Base-by-base conservation (phyloP, 768 basidiomycete genomes). In the Tylopilus felleus region DNA sequence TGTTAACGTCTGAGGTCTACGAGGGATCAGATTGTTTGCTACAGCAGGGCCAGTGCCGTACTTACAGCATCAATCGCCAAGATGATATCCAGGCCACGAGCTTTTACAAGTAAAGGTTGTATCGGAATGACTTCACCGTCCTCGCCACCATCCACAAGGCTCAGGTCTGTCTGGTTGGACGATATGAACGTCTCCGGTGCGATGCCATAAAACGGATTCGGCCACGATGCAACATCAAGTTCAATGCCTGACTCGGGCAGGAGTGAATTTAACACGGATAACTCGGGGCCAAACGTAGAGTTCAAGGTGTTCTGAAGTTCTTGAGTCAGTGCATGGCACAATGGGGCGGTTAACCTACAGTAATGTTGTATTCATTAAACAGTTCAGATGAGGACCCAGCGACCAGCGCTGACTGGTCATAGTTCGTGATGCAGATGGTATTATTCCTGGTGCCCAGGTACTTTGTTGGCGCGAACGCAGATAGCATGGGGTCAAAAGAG, bases 21-120 rank as follows among this genome's bases (percentile, higher is more conserved):
- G 19, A 10, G 12, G 12, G 7, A 25, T 58, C 5, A 41, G 17
- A 35, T 21, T 1, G 39, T 14, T 13, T 5, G 13, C 1, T 2
- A 31, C 5, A 19, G 64, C 16, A 43, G 6, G 10, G 0, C 1
- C 8, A 41, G 17, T 2, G 28, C 1, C 4, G 6, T 1, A 55
- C 72, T 51, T 61, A 70, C 64, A 10, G 70, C 73, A 60, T 83
- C 82, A 43, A 82, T 74, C 0, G 79, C 80, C 29, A 83, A 45
- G 59, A 83, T 77, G 8, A 74, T 72, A 53, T 83, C 82, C 48
- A 82, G 60, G 0, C 60, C 67, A 41, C 81, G 75, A 22, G 71
- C 71, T 36, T 73, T 66, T 45, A 80, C 73, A 13, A 82, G 71
- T 36, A 83, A 70, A 2, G 82, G 82, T 46, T 77, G 76, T 17